These are phyloP conservation scores for Candida labiduridarum DNA, from an alignment of 1,139 yeast species.

Conservation along the genomic window DNA sequence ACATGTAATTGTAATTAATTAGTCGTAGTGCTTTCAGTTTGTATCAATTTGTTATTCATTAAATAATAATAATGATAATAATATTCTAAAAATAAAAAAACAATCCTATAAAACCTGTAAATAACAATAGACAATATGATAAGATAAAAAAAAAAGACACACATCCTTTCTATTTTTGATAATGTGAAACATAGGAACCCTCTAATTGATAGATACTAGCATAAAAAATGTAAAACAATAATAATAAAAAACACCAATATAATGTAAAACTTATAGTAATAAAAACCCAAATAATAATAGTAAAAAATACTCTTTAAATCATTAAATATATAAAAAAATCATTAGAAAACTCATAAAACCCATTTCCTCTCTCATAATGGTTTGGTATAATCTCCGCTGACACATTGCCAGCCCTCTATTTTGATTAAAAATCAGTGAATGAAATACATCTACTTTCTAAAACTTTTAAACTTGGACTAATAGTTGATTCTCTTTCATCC, in stretches of 20 bases:
- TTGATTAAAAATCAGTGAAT: constrained; percentile 20
- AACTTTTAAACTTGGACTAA: constrained; percentile 25
- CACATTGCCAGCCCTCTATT: neutral
- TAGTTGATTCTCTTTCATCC: constrained; percentile 17
- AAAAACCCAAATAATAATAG: neutral
- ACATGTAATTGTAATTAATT: neutral
- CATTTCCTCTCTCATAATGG: neutral
- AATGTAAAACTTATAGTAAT: neutral
- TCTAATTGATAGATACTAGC: neutral
- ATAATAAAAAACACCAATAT: neutral
- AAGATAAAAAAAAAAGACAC: neutral
- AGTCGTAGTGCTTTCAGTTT: too few relatives aligned
- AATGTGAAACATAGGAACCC: neutral
- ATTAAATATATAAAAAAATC: neutral
- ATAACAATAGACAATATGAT: neutral
- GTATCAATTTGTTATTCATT: neutral
- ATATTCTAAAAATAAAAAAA: neutral
- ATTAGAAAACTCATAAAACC: neutral
- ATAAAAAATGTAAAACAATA: neutral
- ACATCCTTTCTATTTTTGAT: neutral
- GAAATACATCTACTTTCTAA: constrained; percentile 31
- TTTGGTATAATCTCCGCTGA: neutral
- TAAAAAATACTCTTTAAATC: neutral
- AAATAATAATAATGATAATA: neutral
- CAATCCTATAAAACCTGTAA: neutral